These are phyloP conservation scores for Penicillium angulare DNA, from an alignment of 495 filamentous ascomycete genomes.

Conservation along the genomic window DNA sequence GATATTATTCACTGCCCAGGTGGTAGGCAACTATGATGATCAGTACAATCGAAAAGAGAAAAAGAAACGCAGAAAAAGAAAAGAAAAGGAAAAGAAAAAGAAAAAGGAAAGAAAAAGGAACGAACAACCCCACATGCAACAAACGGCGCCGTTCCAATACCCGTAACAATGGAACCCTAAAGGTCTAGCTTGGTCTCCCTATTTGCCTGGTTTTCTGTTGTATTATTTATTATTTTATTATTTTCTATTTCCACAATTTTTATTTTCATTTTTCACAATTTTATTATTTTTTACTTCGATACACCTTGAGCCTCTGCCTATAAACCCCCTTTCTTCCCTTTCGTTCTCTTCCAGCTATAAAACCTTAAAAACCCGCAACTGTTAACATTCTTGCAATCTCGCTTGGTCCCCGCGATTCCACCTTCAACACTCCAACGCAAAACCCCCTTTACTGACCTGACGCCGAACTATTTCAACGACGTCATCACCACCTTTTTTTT, in stretches of 20 bases:
- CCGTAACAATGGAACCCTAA: conserved; percentile 30
- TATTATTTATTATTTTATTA: conserved; percentile 9
- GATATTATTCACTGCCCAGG: no score
- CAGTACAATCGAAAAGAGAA: background rate
- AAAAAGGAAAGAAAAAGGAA: conserved; percentile 10
- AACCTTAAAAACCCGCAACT: no score
- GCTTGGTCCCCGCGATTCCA: no score
- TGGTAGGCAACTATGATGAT: conserved; percentile 6
- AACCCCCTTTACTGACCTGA: no score
- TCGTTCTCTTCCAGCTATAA: background rate
- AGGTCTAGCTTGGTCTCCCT: conserved; percentile 14
- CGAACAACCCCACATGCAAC: conserved; percentile 4
- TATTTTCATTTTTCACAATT: background rate
- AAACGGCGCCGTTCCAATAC: conserved; percentile 16
- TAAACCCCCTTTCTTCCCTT: conserved; percentile 16
- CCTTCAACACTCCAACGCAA: no score
- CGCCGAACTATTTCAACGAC: conserved; percentile 4
- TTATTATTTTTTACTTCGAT: background rate
- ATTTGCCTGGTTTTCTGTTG: background rate
- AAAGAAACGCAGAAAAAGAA: background rate
- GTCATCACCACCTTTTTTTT: conserved; percentile 11
- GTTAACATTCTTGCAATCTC: no score
- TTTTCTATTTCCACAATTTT: background rate
- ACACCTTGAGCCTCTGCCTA: conserved; percentile 25
- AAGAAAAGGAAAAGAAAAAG: background rate